phyloP scores from a whole-genome alignment of 371 early-diverging fungal genomes.

The Mucor indicus region DNA sequence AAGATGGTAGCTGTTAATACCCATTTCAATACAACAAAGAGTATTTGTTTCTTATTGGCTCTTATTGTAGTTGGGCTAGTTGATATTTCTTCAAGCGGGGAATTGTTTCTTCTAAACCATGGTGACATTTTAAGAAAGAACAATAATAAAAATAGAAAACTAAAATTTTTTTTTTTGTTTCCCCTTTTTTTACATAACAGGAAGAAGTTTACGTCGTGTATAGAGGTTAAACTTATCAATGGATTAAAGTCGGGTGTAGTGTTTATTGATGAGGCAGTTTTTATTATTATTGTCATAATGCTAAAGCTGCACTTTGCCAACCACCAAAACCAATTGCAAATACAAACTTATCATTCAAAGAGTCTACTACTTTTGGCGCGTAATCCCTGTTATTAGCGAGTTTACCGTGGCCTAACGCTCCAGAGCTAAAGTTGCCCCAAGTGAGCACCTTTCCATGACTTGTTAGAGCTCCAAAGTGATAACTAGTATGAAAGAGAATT shows the following conservation, averaged over 20 bases:
- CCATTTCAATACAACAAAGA: slow-evolving; percentile 11
- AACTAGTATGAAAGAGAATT: too few relatives aligned
- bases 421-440: slow-evolving; percentile 37
- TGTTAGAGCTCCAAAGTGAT: slow-evolving; percentile 45
- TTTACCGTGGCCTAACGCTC: slow-evolving; percentile 40
- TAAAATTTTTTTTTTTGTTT: too few relatives aligned
- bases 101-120: too few relatives aligned
- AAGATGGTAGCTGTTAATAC: not conserved
- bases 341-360: slow-evolving; percentile 16
- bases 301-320: slow-evolving; percentile 29
- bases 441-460: slow-evolving; percentile 35
- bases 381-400: not conserved
- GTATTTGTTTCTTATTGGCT: slow-evolving; percentile 3
- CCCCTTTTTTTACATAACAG: too few relatives aligned
- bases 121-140: too few relatives aligned
- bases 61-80: not conserved
- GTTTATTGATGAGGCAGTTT: too few relatives aligned
- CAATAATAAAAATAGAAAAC: too few relatives aligned
- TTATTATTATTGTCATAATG: too few relatives aligned
- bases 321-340: slow-evolving; percentile 35
- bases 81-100: too few relatives aligned
- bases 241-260: too few relatives aligned
- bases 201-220: too few relatives aligned
- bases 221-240: too few relatives aligned
- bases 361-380: slow-evolving; percentile 6